phyloP scores from a whole-genome alignment of 768 basidiomycete genomes.

The Sporobolomyces roseus region DNA sequence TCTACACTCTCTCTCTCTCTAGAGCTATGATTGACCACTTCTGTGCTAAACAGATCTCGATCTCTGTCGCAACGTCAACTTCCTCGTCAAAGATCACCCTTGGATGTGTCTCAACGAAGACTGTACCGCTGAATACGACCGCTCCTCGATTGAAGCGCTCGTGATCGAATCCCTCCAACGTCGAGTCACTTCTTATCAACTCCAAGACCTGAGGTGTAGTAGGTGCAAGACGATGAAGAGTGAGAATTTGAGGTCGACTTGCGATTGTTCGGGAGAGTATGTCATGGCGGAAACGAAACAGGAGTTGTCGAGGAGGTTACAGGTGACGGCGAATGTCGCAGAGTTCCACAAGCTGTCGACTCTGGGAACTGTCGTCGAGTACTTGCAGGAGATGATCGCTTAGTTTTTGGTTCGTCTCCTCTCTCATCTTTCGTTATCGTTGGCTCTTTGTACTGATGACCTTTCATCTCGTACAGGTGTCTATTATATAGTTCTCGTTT shows the following conservation, averaged over 20 bases:
- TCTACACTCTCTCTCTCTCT: not conserved
- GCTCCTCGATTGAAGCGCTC: conserved; percentile 76
- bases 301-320: conserved; percentile 31
- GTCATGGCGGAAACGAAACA: conserved; percentile 51
- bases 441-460: too few relatives aligned
- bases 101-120: conserved; percentile 61
- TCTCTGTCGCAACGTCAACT: conserved; percentile 84
- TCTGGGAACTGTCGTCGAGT: conserved; percentile 19
- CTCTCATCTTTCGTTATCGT: not conserved
- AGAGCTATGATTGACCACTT: not conserved
- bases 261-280: conserved; percentile 82
- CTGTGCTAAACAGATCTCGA: conserved; percentile 66
- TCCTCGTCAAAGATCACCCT: conserved; percentile 54
- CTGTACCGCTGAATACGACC: conserved; percentile 84
- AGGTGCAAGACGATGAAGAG: conserved; percentile 88
- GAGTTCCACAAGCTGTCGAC: conserved; percentile 27
- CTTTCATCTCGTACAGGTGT: too few relatives aligned
- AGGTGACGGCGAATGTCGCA: conserved; percentile 38
- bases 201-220: conserved; percentile 82
- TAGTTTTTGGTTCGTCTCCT: not conserved
- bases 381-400: conserved; percentile 14
- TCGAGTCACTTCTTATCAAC: conserved; percentile 69
- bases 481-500: too few relatives aligned
- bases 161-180: conserved; percentile 70
- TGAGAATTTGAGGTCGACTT: conserved; percentile 78